Percentiles rank a stretch among this genome's conserved stretches.
These are phyloP conservation scores for Nothophytophthora sp. DNA, from an alignment of 352 stramenopile species.

Conservation along the genomic window DNA sequence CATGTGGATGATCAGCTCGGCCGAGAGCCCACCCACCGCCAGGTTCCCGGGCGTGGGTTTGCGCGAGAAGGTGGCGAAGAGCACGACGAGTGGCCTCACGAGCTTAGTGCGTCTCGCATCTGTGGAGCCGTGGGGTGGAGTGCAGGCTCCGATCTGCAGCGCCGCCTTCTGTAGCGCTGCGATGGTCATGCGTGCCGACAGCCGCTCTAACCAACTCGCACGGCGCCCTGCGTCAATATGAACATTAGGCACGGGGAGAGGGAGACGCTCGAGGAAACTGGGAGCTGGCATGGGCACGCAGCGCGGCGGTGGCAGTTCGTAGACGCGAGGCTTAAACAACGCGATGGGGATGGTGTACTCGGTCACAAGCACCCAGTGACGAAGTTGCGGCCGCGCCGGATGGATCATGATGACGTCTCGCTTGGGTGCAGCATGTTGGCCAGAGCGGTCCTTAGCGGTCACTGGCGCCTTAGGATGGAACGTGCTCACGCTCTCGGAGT, in stretches of 20 bases:
- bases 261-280: constrained; percentile 71
- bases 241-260: constrained; percentile 68
- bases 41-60: constrained; percentile 84
- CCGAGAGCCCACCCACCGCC: constrained; percentile 81
- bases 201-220: constrained; percentile 68
- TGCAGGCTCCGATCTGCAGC: constrained; percentile 73
- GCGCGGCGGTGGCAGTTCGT: constrained; percentile 75
- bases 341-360: constrained; percentile 61
- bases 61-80: constrained; percentile 90
- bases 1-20: constrained; percentile 90
- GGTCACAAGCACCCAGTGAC: constrained; percentile 68
- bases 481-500: constrained; percentile 55
- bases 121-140: constrained; percentile 49
- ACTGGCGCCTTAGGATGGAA: constrained; percentile 78
- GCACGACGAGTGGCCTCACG: constrained; percentile 73
- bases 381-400: constrained; percentile 50
- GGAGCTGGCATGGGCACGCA: constrained; percentile 89
- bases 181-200: constrained; percentile 50
- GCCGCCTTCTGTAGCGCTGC: constrained; percentile 57
- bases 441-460: constrained; percentile 72
- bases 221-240: constrained; percentile 64
- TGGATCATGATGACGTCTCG: constrained; percentile 65
- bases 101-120: constrained; percentile 79
- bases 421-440: constrained; percentile 18
- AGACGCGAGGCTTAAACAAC: constrained; percentile 83